A percentile compares a stretch with the other conserved stretches of the same genome.
Conservation (phyloP, 352 stramenopile species). For the Phytophthora constricta region DNA sequence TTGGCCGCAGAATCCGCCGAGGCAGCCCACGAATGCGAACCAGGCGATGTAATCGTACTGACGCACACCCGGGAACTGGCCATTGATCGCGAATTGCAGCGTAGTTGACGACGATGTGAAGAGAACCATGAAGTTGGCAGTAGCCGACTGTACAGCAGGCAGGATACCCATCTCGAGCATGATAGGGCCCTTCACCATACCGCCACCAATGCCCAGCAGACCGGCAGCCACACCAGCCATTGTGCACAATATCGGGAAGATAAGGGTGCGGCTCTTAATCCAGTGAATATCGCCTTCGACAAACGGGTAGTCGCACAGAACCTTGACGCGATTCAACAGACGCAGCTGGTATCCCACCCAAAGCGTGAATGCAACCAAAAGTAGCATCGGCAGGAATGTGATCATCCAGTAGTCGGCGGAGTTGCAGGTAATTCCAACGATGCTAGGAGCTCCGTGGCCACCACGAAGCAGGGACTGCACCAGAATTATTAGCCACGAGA, state of each 20-base stretch:
- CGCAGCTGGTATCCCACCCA: constrained; percentile 65
- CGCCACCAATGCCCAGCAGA: constrained; percentile 96
- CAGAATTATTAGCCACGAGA: constrained; percentile 78
- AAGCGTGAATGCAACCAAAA: constrained; percentile 71
- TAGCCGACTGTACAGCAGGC: constrained; percentile 87
- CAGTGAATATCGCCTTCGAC: constrained; percentile 95
- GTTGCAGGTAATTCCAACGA: constrained; percentile 95
- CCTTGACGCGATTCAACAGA: constrained; percentile 75
- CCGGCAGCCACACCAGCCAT: constrained; percentile 95
- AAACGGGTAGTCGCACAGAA: constrained; percentile 80
- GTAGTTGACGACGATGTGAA: constrained; percentile 95
- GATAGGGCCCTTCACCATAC: constrained; percentile 97
- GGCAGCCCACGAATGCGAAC: constrained; percentile 92
- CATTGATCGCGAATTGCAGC: constrained; percentile 83
- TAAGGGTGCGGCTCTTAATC: constrained; percentile 85
- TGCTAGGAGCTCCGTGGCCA: constrained; percentile 67
- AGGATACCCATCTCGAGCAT: constrained; percentile 98
- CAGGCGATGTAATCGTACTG: constrained; percentile 94
- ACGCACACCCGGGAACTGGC: constrained; percentile 71
- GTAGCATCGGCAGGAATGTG: constrained; percentile 82
- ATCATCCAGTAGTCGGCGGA: constrained; percentile 93
- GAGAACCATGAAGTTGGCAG: constrained; percentile 92
- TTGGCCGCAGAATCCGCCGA: constrained; percentile 78
- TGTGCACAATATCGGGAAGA: constrained; percentile 94
- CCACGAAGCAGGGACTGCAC: constrained; percentile 76